Evolutionary conservation across 768 basidiomycete genomes (phyloP).

Genomic region (Boletus tylopilopsis): DNA sequence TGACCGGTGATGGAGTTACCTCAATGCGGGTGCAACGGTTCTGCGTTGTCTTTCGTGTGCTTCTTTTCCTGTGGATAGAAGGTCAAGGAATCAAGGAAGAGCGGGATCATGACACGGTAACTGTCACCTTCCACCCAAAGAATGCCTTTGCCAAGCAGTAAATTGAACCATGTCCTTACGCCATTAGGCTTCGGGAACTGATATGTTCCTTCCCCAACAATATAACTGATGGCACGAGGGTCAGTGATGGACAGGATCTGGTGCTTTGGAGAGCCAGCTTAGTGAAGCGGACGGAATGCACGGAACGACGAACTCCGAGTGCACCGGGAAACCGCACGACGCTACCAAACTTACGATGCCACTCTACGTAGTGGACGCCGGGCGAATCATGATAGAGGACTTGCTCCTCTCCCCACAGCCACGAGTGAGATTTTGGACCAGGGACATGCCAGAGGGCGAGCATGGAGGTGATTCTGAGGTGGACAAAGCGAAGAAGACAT

Average conservation of each 20-base stretch:
- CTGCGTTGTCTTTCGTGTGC: slow-evolving; percentile 55
- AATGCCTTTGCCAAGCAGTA: slow-evolving; percentile 58
- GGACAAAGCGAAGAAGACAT: slow-evolving; percentile 31
- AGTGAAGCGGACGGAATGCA: slow-evolving; percentile 6
- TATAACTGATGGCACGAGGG: slow-evolving; percentile 47
- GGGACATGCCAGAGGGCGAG: slow-evolving; percentile 43
- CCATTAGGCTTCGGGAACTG: slow-evolving; percentile 60
- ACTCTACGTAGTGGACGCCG: slow-evolving; percentile 48
- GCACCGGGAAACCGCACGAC: slow-evolving; percentile 55
- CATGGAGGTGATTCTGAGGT: slow-evolving; percentile 33
- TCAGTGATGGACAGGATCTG: slow-evolving; percentile 58
- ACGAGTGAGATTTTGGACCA: slow-evolving; percentile 46
- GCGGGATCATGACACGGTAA: not conserved
- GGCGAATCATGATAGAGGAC: slow-evolving; percentile 48
- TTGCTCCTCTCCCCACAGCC: slow-evolving; percentile 64
- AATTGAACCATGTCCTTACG: slow-evolving; percentile 61
- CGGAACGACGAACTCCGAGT: slow-evolving; percentile 41
- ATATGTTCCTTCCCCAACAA: slow-evolving; percentile 53
- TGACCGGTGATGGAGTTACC: slow-evolving; percentile 29
- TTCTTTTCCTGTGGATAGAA: slow-evolving; percentile 40
- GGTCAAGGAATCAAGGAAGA: slow-evolving; percentile 4
- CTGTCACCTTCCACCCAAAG: slow-evolving; percentile 60
- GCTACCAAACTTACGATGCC: slow-evolving; percentile 52
- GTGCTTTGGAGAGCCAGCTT: slow-evolving; percentile 36
- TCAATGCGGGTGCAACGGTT: slow-evolving; percentile 53